Conservation (phyloP, 495 filamentous ascomycete genomes). For the Trichoderma parareesei region DNA sequence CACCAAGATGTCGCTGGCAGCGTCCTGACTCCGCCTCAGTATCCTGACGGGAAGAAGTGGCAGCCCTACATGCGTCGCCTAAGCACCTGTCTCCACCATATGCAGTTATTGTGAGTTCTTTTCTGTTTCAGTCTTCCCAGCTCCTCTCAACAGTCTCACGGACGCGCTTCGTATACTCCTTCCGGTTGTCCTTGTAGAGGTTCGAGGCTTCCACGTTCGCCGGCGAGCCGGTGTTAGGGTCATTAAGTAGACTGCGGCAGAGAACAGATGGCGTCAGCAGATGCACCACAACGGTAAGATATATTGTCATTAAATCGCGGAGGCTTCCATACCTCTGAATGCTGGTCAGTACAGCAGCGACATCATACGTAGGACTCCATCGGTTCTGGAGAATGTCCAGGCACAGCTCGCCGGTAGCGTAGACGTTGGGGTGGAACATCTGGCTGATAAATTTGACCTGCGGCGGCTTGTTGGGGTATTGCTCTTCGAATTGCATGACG, state of each 20-base stretch:
- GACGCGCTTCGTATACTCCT: slow-evolving; percentile 92
- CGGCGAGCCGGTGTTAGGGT: slow-evolving; percentile 94
- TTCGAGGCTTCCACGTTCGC: slow-evolving; percentile 98
- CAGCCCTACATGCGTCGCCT: background rate
- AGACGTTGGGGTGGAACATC: slow-evolving; percentile 99
- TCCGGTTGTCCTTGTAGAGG: slow-evolving; percentile 95
- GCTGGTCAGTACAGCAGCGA: slow-evolving; percentile 92
- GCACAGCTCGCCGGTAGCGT: slow-evolving; percentile 92
- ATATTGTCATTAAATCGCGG: too few relatives aligned
- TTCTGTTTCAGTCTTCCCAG: slow-evolving; percentile 70
- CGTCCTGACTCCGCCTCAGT: background rate
- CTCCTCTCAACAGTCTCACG: slow-evolving; percentile 97
- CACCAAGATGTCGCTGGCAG: background rate
- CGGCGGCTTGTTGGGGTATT: slow-evolving; percentile 96
- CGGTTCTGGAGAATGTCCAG: slow-evolving; percentile 96
- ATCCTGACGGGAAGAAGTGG: background rate
- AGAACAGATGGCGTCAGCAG: slow-evolving; percentile 13
- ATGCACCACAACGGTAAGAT: background rate
- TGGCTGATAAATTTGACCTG: slow-evolving; percentile 96
- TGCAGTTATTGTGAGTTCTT: background rate
- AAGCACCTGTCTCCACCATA: background rate
- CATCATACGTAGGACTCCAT: slow-evolving; percentile 98
- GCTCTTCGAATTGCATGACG: slow-evolving; percentile 98
- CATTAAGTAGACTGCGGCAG: slow-evolving; percentile 73
- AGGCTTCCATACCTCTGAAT: slow-evolving; percentile 72